A percentile compares a stretch with the other conserved stretches of the same genome.
These are phyloP conservation scores for Fusarium sp. DNA, from an alignment of 2,329 filamentous ascomycete genomes.

Conservation along the genomic window DNA sequence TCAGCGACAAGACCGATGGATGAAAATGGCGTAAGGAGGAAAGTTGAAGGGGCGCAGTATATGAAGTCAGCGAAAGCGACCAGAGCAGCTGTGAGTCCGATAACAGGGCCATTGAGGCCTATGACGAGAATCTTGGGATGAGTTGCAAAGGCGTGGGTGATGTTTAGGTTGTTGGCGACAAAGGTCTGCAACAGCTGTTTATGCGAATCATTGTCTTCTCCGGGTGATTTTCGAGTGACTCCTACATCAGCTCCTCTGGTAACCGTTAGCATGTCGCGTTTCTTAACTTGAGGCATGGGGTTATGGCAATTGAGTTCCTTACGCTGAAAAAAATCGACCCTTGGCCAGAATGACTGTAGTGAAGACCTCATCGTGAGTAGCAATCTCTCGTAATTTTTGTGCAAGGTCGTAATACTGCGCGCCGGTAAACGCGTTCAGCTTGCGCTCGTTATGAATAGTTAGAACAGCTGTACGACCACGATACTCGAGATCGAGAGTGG, in stretches of 20 bases:
- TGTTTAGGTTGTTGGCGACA: conserved; percentile 87
- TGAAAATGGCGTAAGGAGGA: conserved; percentile 90
- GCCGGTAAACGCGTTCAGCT: conserved; percentile 84
- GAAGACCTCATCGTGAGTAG: conserved; percentile 80
- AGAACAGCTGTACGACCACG: conserved; percentile 71
- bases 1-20: conserved; percentile 91
- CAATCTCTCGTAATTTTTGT: conserved; percentile 79
- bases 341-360: conserved; percentile 87
- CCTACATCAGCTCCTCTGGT: conserved; percentile 82
- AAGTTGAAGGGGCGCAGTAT: conserved; percentile 84
- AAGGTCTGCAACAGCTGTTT: conserved; percentile 75
- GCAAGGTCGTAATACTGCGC: conserved; percentile 82
- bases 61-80: conserved; percentile 90
- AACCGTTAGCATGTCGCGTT: conserved; percentile 12
- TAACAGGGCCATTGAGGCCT: conserved; percentile 89
- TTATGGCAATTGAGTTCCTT: conserved; percentile 49
- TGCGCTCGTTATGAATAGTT: conserved; percentile 84
- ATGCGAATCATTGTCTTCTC: conserved; percentile 54
- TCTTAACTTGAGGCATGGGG: not conserved
- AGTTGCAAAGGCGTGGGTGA: conserved; percentile 88
- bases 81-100: conserved; percentile 88
- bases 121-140: conserved; percentile 94
- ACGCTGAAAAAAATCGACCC: conserved; percentile 92
- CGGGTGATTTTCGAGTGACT: conserved; percentile 58
- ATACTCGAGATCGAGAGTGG: conserved; percentile 54